Conservation (phyloP, 306 rosid genomes). For the Sindora glabra region DNA sequence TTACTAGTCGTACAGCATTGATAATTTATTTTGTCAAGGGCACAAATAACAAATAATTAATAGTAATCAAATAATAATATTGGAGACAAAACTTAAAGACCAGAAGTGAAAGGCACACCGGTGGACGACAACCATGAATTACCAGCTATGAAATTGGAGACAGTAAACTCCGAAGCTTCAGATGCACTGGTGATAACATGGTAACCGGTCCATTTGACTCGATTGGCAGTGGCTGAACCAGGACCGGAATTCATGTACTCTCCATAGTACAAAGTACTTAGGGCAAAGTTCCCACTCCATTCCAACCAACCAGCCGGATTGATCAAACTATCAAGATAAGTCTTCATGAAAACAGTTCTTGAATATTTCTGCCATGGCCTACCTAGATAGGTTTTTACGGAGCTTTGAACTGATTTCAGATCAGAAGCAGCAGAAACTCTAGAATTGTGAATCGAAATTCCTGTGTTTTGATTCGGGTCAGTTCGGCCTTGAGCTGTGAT, state of each 20-base stretch:
- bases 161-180: slow-evolving; percentile 41
- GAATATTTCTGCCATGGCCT: slow-evolving; percentile 51
- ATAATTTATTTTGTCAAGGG: too few species aligned
- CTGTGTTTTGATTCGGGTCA: slow-evolving; percentile 61
- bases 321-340: slow-evolving; percentile 31
- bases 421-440: slow-evolving; percentile 29
- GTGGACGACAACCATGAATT: slow-evolving; percentile 36
- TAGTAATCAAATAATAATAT: not conserved
- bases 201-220: slow-evolving; percentile 40
- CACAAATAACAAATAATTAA: not conserved
- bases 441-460: slow-evolving; percentile 46
- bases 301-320: slow-evolving; percentile 45
- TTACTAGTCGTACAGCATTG: too few species aligned
- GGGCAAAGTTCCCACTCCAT: slow-evolving; percentile 48
- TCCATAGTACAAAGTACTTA: slow-evolving; percentile 29
- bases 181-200: slow-evolving; percentile 30
- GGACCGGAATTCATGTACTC: slow-evolving; percentile 35
- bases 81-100: not conserved
- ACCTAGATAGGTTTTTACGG: slow-evolving; percentile 34
- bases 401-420: slow-evolving; percentile 10
- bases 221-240: slow-evolving; percentile 31
- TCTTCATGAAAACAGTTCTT: slow-evolving; percentile 35
- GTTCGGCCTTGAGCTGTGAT: slow-evolving; percentile 60
- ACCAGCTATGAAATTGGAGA: slow-evolving; percentile 36
- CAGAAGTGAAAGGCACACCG: slow-evolving; percentile 33